Evolutionary conservation across 2,329 filamentous ascomycete species (phyloP).

Genomic region (Grosmannia clavigera): DNA sequence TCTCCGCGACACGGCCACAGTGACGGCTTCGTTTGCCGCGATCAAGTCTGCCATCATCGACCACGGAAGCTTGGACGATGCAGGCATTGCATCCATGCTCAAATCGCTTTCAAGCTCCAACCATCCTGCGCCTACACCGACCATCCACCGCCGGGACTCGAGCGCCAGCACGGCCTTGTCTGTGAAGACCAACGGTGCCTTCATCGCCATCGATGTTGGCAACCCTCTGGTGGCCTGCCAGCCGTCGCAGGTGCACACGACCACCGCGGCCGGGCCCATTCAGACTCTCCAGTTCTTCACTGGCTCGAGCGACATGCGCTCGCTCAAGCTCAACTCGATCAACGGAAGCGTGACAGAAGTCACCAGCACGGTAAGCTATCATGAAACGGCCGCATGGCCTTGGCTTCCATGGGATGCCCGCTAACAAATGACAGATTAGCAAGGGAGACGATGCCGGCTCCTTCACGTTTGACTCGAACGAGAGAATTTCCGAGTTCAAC

Average conservation of each 20-base stretch:
- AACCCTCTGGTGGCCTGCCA: neutral
- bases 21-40: neutral
- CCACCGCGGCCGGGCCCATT: neutral
- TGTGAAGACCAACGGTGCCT: neutral
- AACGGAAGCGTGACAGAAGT: neutral
- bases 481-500: neutral
- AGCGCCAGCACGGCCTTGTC: neutral
- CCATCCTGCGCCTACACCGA: neutral
- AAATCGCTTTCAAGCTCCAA: neutral
- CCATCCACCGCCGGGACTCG: neutral
- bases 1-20: neutral
- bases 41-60: neutral
- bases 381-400: neutral
- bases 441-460: neutral
- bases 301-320: neutral
- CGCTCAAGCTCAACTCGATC: neutral
- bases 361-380: neutral
- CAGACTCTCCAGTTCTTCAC: neutral
- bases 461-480: neutral
- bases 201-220: neutral
- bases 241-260: neutral
- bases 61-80: neutral
- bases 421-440: neutral
- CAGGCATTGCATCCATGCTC: neutral
- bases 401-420: neutral